Evolutionary conservation across 371 early-diverging fungal genomes (phyloP), one percentile per base, ranked within the genome.

Genomic region (Mucor circinelloides): DNA sequence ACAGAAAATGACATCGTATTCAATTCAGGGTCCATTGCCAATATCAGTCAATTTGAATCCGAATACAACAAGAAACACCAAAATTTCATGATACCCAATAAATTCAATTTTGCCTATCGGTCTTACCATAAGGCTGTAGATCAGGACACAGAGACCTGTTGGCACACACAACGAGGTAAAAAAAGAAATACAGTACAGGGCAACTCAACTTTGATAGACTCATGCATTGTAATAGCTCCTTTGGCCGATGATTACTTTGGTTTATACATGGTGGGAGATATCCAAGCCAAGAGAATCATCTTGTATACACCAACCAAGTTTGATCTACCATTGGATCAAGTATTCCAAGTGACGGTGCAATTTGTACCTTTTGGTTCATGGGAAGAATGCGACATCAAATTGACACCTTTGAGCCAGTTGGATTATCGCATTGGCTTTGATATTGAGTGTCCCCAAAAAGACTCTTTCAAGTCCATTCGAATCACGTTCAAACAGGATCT

Each of bases 81-180:
- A 7, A 34, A 52, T 54, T 64, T 69, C n/a, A 38, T 27, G 32
- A 54, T 31, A 17, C 85, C 85, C 5, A 72, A 64, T 1, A 70
- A 75, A 7, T 71, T 75, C 15, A 71, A 69, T 23, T 80, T 80
- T 68, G 68, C 76, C 4, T 68, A 84, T 62, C 79, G 79, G 52
- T 76, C 82, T 7, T 87, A 82, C 65, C 86, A 86, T 52, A 77
- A 81, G 32, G 87, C 89, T 1, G 89, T 89, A 2, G 89, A 89
- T 74, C 73, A 73, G 13, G 75, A 89, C 60, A 60, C 70, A 6
- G 78, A 64, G 15, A 87, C 89, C 3, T 89, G 89, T 44, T 89
- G 89, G 89, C 71, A 81, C 23, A 78, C 84, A 21, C 75, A 68
- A 60, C 64, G 44, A 56, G 52, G 85, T 83, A 78, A 58, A n/a